Base-by-base conservation (phyloP, 1,139 yeast genomes). In the Nakaseomyces sp. region DNA sequence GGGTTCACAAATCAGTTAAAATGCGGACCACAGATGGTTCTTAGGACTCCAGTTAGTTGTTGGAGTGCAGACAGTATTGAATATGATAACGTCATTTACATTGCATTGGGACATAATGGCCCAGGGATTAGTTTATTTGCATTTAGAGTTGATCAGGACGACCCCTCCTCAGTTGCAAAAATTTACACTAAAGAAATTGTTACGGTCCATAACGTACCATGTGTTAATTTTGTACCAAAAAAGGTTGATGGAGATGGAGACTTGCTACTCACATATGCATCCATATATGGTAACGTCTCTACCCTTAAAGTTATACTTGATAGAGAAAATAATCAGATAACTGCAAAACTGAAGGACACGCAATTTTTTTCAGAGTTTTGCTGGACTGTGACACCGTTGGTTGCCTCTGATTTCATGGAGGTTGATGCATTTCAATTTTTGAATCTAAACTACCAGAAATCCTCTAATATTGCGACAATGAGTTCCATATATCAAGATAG, bases 21-120 rank as follows among this genome's bases (percentile, higher is more conserved):
- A n/a, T 24, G 26, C 6, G 40, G 32, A n/a, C 52, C 53, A 2
- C 18, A 33, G 8, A 42, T 45, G 26, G 44, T 53, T 2, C 38
- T 55, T 8, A 41, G 46, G 32, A 46, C 45, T 2, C 40, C 44
- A 5, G 51, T 47, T 9, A 50, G 57, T 31, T 54, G 54, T 28
- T 56, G 60, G 59, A 54, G 59, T 47, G 45, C 55, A 8, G 61
- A 57, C 42, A 46, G 49, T 20, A 40, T 44, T 30, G 48, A 46
- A 15, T 38, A 29, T 3, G 42, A 33, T 6, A 25, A 36, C 12
- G 22, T 40, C 3, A 41, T 49, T 5, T 46, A 47, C 32, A 41
- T 57, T 20, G 60, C 60, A 2, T 47, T 47, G 5, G 59, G 59
- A 2, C 57, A 52, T 45, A 55, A 54, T 42, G 47, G 47, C 2